These are phyloP conservation scores for Solanum ossicruentum DNA, from an alignment of 257 asterid species.

Conservation along the genomic window DNA sequence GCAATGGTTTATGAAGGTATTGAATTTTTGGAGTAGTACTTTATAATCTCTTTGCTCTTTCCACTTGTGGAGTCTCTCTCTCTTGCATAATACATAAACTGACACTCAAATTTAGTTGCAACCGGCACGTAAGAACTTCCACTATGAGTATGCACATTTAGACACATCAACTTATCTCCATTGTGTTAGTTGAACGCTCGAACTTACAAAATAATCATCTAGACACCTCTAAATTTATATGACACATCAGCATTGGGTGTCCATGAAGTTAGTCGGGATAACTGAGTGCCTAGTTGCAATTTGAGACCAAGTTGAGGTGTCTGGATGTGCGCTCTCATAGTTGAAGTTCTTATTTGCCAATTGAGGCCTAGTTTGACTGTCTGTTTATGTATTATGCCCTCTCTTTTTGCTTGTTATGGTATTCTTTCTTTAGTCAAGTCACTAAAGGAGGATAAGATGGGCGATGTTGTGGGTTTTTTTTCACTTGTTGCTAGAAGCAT, in stretches of 20 bases:
- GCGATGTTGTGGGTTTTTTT: not conserved
- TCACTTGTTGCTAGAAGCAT: not conserved
- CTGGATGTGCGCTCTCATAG: not conserved
- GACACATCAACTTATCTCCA: not conserved
- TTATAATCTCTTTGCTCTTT: not conserved
- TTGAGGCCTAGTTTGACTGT: not conserved
- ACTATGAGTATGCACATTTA: not conserved
- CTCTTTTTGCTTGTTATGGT: not conserved
- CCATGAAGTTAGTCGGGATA: not conserved
- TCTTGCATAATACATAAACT: not conserved
- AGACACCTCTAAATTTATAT: not conserved
- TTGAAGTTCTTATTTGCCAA: not conserved
- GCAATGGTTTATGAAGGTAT: not conserved
- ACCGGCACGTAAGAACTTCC: not conserved
- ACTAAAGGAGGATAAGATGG: not conserved
- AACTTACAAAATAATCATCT: not conserved
- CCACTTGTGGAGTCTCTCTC: not conserved
- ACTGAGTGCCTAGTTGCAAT: not conserved
- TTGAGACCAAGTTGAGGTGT: not conserved
- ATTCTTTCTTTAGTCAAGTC: not conserved
- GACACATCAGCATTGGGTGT: not conserved
- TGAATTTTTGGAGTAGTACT: not conserved
- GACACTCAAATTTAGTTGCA: not conserved
- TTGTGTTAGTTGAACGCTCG: not conserved
- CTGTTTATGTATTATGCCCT: not conserved